A percentile compares a stretch with the other conserved stretches of the same genome.
Evolutionary conservation across 1,139 yeast genomes (phyloP).

Genomic region (Martiniozyma asiatica): DNA sequence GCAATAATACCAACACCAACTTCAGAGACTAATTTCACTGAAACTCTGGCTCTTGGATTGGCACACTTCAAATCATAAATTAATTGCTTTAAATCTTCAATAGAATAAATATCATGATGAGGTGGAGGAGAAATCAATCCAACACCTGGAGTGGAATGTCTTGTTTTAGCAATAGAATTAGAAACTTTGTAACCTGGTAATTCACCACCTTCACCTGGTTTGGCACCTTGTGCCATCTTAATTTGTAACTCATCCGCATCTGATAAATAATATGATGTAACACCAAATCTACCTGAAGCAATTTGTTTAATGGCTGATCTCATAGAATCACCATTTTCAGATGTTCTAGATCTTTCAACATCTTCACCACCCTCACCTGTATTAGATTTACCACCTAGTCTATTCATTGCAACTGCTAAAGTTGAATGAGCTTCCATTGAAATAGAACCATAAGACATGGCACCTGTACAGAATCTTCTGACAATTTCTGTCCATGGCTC

Average conservation of each 20-base stretch:
- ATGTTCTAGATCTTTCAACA: slow-evolving; percentile 72
- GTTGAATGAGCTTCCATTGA: slow-evolving; percentile 98
- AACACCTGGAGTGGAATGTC: slow-evolving; percentile 95
- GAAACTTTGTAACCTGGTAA: slow-evolving; percentile 92
- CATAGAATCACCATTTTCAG: slow-evolving; percentile 90
- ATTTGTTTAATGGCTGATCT: slow-evolving; percentile 95
- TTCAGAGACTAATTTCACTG: slow-evolving; percentile 92
- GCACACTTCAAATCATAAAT: slow-evolving; percentile 94
- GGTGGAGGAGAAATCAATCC: slow-evolving; percentile 98
- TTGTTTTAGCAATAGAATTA: slow-evolving; percentile 78
- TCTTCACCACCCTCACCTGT: slow-evolving; percentile 99
- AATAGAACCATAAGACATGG: slow-evolving; percentile 97
- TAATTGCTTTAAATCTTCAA: slow-evolving; percentile 93
- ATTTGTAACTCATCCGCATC: slow-evolving; percentile 97
- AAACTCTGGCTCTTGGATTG: slow-evolving; percentile 93
- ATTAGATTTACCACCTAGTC: slow-evolving; percentile 94
- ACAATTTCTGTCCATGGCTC: slow-evolving; percentile 99
- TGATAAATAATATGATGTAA: slow-evolving; percentile 83
- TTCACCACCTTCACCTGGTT: slow-evolving; percentile 99
- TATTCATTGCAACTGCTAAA: slow-evolving; percentile 95
- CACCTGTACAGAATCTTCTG: slow-evolving; percentile 94
- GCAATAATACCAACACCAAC: slow-evolving; percentile 99
- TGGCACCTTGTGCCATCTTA: slow-evolving; percentile 99
- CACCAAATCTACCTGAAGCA: slow-evolving; percentile 98
- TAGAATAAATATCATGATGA: slow-evolving; percentile 95